These are phyloP conservation scores for Aspergillus sp. DNA, from an alignment of 2,329 filamentous ascomycete genomes.

Conservation along the genomic window DNA sequence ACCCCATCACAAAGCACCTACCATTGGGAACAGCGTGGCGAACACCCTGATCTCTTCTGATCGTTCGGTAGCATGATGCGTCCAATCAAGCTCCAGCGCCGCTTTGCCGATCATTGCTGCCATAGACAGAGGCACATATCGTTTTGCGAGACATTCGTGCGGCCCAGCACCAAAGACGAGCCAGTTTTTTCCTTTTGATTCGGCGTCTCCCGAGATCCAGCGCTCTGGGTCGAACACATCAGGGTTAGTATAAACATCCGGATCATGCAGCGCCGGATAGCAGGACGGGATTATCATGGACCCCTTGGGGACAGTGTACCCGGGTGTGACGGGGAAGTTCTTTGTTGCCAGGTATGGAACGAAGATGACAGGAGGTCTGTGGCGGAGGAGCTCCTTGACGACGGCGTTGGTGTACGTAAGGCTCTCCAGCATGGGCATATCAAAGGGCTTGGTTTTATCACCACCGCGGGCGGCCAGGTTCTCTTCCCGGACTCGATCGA, in stretches of 20 bases:
- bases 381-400: constrained; percentile 54
- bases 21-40: constrained; percentile 51
- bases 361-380: constrained; percentile 55
- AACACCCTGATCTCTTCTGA: constrained; percentile 55
- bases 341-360: constrained; percentile 53
- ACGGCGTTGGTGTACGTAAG: constrained; percentile 54
- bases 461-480: constrained; percentile 47
- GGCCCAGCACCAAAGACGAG: constrained; percentile 53
- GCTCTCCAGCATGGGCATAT: constrained; percentile 49
- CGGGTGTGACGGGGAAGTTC: constrained; percentile 47
- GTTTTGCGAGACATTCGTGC: constrained; percentile 51
- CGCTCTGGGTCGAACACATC: constrained; percentile 52
- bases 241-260: constrained; percentile 48
- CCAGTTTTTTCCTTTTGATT: constrained; percentile 54
- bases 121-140: constrained; percentile 53
- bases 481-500: constrained; percentile 47
- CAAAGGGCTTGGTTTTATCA: constrained; percentile 41
- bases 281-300: constrained; percentile 53
- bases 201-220: constrained; percentile 54
- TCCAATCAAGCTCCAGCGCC: constrained; percentile 51
- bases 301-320: constrained; percentile 52
- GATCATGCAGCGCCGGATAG: constrained; percentile 53
- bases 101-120: constrained; percentile 56
- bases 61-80: constrained; percentile 47
- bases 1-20: constrained; percentile 25